Base-by-base conservation (phyloP, 2,329 filamentous ascomycete genomes). In the Fusarium denticulatum region DNA sequence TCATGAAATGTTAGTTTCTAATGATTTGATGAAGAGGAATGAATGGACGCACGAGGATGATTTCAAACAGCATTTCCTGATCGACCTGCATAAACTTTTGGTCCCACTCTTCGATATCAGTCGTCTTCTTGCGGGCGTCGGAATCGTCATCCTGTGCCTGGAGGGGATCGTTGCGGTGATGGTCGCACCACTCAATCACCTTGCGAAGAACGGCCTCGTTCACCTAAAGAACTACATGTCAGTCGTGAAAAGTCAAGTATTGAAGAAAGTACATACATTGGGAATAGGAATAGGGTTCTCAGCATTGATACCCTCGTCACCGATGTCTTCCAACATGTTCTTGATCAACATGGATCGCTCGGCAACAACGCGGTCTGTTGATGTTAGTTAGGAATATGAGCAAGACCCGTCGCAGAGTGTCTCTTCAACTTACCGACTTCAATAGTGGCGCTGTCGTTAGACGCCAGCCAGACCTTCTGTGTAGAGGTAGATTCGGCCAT, bases 11-110 rank as follows among this genome's bases (percentile, higher is more conserved):
- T 83, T 68, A 81, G 74, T 50, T 50, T 30, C 37, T 40, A 16
- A 45, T 22, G 22, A 26, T 28, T 16, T 22, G 30, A 50, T 28
- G 22, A 14, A 46, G 47, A 13, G 28, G 36, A 42, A 43, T 20
- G 24, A 32, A 24, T 32, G 40, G 61, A 87, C 92, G 67, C 89
- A 96, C 94, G 32, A 99, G 89, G 78, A 99, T 99, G 80, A 99
- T 98, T 87, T 99, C 96, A 77, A 99, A 99, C 4, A 99, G 90
- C 96, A 99, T 98, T 85, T 99, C 96, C 82, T 99, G 96, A 82
- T 99, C 96, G 24, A 99, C 96, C 85, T 98, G 96, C 96, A 99
- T 98, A 84, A 98, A 99, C 86, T 99, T 99, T 84, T 98, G 96
- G 79, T 99, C 96, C 96, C 96, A 99, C 85, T 99, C 96, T 68